Conservation (phyloP, 768 basidiomycete genomes). For the Trametes sanguinea region DNA sequence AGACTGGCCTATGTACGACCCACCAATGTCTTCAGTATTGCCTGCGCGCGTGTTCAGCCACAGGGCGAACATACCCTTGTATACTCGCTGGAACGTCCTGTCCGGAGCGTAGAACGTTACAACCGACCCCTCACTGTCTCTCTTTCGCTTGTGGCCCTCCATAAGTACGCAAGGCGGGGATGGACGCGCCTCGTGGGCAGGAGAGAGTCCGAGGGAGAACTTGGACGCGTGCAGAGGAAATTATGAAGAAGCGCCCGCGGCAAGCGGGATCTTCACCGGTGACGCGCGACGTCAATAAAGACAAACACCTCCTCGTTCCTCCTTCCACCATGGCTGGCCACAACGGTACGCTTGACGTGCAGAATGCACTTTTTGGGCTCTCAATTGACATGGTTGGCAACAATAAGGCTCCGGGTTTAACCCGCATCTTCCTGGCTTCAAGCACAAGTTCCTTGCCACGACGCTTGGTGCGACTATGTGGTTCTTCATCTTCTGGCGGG, state of each 20-base stretch:
- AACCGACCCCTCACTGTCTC: slow-evolving; percentile 29
- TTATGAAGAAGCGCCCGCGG: slow-evolving; percentile 12
- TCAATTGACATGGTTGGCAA: not conserved
- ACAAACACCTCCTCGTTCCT: slow-evolving; percentile 21
- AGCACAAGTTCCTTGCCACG: slow-evolving; percentile 79
- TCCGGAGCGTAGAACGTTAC: slow-evolving; percentile 43
- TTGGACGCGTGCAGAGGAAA: slow-evolving; percentile 3
- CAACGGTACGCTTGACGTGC: slow-evolving; percentile 23
- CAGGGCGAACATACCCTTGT: slow-evolving; percentile 38
- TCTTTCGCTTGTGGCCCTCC: slow-evolving; percentile 12
- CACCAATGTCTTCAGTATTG: not conserved
- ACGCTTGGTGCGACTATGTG: slow-evolving; percentile 92
- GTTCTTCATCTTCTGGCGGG: slow-evolving; percentile 98
- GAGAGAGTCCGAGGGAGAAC: not conserved
- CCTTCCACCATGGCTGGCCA: slow-evolving; percentile 33
- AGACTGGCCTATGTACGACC: slow-evolving; percentile 51
- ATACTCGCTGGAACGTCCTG: slow-evolving; percentile 43
- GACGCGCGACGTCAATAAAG: slow-evolving; percentile 17
- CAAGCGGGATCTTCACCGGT: slow-evolving; percentile 7
- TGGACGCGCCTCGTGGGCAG: not conserved
- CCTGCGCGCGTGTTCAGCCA: not conserved
- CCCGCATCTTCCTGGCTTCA: slow-evolving; percentile 81
- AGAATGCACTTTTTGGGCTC: not conserved
- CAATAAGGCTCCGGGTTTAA: slow-evolving; percentile 75
- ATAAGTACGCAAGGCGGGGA: not conserved